Conservation (phyloP, 306 rosid genomes). For the Cucurbita moschata region DNA sequence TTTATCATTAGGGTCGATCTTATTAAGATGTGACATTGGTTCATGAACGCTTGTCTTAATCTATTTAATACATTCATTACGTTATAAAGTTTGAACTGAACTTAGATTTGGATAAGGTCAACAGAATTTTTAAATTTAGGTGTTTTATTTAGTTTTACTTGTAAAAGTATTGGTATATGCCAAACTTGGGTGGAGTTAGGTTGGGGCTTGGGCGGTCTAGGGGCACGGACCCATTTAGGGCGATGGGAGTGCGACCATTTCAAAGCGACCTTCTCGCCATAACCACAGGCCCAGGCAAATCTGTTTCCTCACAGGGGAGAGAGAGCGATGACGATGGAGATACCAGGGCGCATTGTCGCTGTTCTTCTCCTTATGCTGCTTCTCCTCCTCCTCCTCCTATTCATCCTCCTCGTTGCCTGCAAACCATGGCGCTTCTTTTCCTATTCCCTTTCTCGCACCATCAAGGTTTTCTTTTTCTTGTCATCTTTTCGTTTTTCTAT, state of each 20-base stretch:
- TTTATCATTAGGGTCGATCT: too few species aligned
- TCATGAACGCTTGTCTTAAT: too few species aligned
- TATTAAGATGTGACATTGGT: too few species aligned
- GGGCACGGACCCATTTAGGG: not conserved
- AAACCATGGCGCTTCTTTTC: conserved; percentile 93
- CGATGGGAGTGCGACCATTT: conserved; percentile 46
- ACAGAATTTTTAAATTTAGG: too few species aligned
- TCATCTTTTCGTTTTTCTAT: not conserved
- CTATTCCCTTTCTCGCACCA: conserved; percentile 29
- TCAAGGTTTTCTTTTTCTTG: conserved; percentile 25
- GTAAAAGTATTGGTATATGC: too few species aligned
- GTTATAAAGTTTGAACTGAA: too few species aligned
- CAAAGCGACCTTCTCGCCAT: conserved; percentile 71
- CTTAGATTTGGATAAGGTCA: too few species aligned
- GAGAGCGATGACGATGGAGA: conserved; percentile 48
- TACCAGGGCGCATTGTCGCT: conserved; percentile 45
- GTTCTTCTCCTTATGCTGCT: conserved; percentile 79
- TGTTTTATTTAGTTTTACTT: too few species aligned
- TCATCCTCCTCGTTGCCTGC: conserved; percentile 55
- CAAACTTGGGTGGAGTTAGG: too few species aligned
- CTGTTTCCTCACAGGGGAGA: conserved; percentile 25
- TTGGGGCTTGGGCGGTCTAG: too few species aligned
- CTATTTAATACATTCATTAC: too few species aligned
- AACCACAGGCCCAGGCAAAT: conserved; percentile 34
- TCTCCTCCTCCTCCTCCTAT: conserved; percentile 51